A percentile compares a stretch with the other conserved stretches of the same genome.
Conservation (phyloP, 2,329 filamentous ascomycete species). For the Parasarocladium wereldwijsianum region DNA sequence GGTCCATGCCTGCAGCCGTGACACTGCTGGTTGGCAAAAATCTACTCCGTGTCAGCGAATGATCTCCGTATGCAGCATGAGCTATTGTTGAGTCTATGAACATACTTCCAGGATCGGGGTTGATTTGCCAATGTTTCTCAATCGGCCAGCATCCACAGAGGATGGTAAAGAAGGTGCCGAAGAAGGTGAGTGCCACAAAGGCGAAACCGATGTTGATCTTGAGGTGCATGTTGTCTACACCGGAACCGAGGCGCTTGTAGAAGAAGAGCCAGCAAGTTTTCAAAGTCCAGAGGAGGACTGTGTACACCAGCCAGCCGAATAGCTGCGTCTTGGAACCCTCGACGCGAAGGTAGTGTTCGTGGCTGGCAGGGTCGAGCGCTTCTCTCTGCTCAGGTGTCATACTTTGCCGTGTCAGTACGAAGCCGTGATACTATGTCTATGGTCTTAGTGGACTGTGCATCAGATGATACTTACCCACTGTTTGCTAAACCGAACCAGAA, state of each 20-base stretch:
- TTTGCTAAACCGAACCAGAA: constrained; percentile 3
- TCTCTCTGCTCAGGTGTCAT: constrained; percentile 5
- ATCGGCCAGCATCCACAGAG: constrained; percentile 15
- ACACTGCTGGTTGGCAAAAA: constrained; percentile 19
- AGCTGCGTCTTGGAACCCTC: constrained; percentile 21
- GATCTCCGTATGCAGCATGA: neutral
- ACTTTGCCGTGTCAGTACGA: neutral
- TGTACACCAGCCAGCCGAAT: constrained; percentile 17
- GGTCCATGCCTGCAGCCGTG: constrained; percentile 16
- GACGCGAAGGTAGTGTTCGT: constrained; percentile 9
- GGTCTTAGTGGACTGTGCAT: neutral
- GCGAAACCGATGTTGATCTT: constrained; percentile 14
- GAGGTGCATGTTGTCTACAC: neutral
- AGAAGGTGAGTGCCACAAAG: constrained; percentile 13
- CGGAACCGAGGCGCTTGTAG: constrained; percentile 2
- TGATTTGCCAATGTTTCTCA: constrained; percentile 21
- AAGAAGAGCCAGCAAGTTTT: constrained; percentile 12
- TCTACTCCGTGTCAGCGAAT: constrained; percentile 7
- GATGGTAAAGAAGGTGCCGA: constrained; percentile 14
- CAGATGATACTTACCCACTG: constrained; percentile 2
- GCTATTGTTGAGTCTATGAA: too few species aligned
- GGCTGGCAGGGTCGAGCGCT: constrained; percentile 1
- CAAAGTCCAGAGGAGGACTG: constrained; percentile 17
- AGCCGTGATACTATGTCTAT: neutral
- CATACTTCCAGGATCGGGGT: constrained; percentile 18